Percentiles rank a stretch among this genome's conserved stretches.
Conservation (phyloP, 208 protist genomes). For the Leishmania turanica region DNA sequence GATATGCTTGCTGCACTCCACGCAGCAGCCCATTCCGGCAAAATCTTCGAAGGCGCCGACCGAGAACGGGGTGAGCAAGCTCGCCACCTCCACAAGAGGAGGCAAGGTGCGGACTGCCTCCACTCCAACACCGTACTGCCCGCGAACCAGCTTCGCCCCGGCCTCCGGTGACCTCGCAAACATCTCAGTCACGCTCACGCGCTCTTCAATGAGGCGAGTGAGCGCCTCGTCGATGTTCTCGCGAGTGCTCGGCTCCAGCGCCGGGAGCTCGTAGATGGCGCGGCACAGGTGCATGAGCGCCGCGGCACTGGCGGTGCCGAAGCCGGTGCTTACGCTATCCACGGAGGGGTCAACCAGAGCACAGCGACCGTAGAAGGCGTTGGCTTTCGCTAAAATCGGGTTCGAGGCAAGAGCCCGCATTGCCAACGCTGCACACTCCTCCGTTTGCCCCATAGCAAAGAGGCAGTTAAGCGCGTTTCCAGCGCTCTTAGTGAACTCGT, state of each 20-base stretch:
- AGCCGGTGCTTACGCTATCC: slow-evolving; percentile 7
- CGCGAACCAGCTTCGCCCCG: slow-evolving; percentile 16
- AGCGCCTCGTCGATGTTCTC: slow-evolving; percentile 30
- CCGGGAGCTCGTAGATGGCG: slow-evolving; percentile 70
- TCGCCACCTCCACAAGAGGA: slow-evolving; percentile 41
- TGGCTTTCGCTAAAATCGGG: slow-evolving; percentile 81
- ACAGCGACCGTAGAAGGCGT: slow-evolving; percentile 79
- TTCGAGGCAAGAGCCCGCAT: slow-evolving; percentile 52
- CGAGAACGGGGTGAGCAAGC: slow-evolving; percentile 58
- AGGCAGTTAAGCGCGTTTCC: slow-evolving; percentile 87
- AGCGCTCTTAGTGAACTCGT: slow-evolving; percentile 82
- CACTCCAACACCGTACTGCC: slow-evolving; percentile 50
- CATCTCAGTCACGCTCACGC: not conserved
- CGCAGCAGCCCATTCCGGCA: slow-evolving; percentile 44
- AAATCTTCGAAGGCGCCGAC: slow-evolving; percentile 69
- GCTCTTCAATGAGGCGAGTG: slow-evolving; percentile 28
- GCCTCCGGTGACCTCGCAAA: slow-evolving; percentile 26
- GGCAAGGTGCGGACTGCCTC: slow-evolving; percentile 42
- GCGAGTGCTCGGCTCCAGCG: slow-evolving; percentile 40
- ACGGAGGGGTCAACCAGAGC: slow-evolving; percentile 32
- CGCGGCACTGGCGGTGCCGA: slow-evolving; percentile 17
- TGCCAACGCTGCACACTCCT: slow-evolving; percentile 48
- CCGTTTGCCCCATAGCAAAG: slow-evolving; percentile 52
- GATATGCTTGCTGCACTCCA: slow-evolving; percentile 43
- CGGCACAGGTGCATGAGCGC: slow-evolving; percentile 74